Base-by-base conservation (phyloP, 371 early-diverging fungal genomes). In the Mortierella sp. region DNA sequence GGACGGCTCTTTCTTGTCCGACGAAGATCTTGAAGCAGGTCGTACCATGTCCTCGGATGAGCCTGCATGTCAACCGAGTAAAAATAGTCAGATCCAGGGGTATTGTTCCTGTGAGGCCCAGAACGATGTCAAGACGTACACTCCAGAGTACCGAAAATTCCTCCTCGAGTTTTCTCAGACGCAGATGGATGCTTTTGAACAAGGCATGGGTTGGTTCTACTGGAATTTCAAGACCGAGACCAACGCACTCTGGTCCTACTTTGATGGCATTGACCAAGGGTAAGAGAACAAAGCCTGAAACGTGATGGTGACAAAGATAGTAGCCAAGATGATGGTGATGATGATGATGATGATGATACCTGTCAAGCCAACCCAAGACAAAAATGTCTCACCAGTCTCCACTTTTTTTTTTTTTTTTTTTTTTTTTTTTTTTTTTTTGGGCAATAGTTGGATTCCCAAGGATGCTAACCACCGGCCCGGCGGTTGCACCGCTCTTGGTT, bases 201-300 rank as follows among this genome's bases (percentile, higher is more conserved):
- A 66, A 53, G 73, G 85, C 1, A 58, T 80, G 26, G 94, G 94
- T 0, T 94, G 93, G 93, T 89, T 92, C 69, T 92, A 90, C 61
- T 94, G 94, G 94, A 92, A 91, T 68, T 93, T 91, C 60, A 94
- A 93, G 75, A 88, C 94, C 0, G 92, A 94, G 68, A 69, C 85
- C 18, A 88, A 91, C 51, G 89, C 90, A 11, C 85, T 91, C 28
- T 94, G 93, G 94, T 88, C 91, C 60, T 93, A 90, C 65, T 82
- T 90, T 9, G 80, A 88, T 82, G 59, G 83, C 57, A 74, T 79
- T 16, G 71, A 80, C 21, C 71, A 81, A 50, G 81, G 75, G 70
- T 69, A 74, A 57, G 66, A 37, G 9, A 37, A 3, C 37, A 37
- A 37, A 37, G n/a, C n/a, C n/a, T n/a, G n/a, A n/a, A n/a, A n/a